Conservation (phyloP, 768 basidiomycete genomes). For the Clitopilus passeckerianus region DNA sequence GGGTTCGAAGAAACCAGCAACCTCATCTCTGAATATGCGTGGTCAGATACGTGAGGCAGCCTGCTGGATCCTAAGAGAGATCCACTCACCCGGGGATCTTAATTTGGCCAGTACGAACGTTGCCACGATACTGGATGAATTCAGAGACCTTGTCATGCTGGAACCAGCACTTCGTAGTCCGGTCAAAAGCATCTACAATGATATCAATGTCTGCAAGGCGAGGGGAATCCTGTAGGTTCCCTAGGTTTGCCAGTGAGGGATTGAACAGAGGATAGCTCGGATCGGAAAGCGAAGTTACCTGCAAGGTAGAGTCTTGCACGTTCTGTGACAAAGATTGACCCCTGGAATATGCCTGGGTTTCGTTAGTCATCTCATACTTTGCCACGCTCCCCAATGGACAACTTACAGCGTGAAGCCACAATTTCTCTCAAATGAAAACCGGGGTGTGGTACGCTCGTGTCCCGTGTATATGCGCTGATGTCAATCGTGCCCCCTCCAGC, state of each 20-base stretch:
- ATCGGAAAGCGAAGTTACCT: background rate
- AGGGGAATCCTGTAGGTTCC: no score
- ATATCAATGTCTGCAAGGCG: no score
- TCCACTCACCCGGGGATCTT: slow-evolving; percentile 30
- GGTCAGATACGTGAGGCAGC: background rate
- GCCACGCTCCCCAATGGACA: no score
- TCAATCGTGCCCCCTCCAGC: slow-evolving; percentile 62
- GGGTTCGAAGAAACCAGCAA: background rate
- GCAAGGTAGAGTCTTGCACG: slow-evolving; percentile 18
- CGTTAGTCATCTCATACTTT: background rate
- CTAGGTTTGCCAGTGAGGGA: no score
- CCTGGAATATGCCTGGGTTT: slow-evolving; percentile 37
- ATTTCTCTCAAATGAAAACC: slow-evolving; percentile 37
- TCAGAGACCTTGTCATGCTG: no score
- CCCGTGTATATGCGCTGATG: slow-evolving; percentile 43
- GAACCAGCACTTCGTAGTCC: no score
- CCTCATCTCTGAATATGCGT: background rate
- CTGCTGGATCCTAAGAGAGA: background rate
- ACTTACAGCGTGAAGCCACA: slow-evolving; percentile 34
- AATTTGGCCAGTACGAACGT: slow-evolving; percentile 10
- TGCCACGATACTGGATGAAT: no score
- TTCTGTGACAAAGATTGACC: slow-evolving; percentile 41
- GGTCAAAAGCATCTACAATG: no score
- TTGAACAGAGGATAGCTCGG: no score
- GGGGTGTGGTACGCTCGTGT: slow-evolving; percentile 2